Base-by-base conservation (phyloP, 148 eudicot genomes). In the Pharnaceum exiguum region DNA sequence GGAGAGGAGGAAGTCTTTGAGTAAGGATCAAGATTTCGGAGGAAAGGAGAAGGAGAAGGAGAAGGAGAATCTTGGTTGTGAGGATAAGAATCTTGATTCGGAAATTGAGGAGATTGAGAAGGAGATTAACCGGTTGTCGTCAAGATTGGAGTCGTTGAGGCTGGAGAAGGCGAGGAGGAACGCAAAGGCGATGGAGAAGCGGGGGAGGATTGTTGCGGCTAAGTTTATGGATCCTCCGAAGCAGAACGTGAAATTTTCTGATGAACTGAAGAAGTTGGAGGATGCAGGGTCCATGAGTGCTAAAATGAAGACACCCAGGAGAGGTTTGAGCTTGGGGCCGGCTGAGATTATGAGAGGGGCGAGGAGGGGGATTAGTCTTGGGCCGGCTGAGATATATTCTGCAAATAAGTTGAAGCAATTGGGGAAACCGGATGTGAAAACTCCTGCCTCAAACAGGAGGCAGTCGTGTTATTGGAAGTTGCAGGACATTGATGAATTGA, bases 401-500 rank as follows among this genome's bases (percentile, higher is more conserved):
- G 77, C 67, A 0, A 60, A 38, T 0, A 85, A 72, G 38, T 32
- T 75, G 29, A 57, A 48, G 75, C 75, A 78, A 27, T 19, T 70
- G 24, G 69, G 77, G 9, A 82, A 53, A 10, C 81, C 77, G 21
- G 71, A 55, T 11, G 65, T 57, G 13, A 57, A 37, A 7, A 91
- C 98, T 37, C 98, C 96, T 23, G 57, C 68, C 21, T 66, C 74
- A 17, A 81, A 66, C 45, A 67, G 98, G 58, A 65, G 96, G 42
- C 85, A 93, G 62, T 87, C 96, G 0, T 87, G 96, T 38, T 85
- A 82, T 56, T 93, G 90, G 95, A 93, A 87, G 57, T 70, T 88
- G 5, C 66, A 81, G 45, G 84, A 83, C 2, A 76, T 93, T 63
- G 96, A 88, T 55, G 98, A 93, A 59, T 69, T 73, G 57, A 73